A percentile compares a stretch with the other conserved stretches of the same genome.
Evolutionary conservation across 257 asterid species (phyloP).

Genomic region (Solanum medicagineum): DNA sequence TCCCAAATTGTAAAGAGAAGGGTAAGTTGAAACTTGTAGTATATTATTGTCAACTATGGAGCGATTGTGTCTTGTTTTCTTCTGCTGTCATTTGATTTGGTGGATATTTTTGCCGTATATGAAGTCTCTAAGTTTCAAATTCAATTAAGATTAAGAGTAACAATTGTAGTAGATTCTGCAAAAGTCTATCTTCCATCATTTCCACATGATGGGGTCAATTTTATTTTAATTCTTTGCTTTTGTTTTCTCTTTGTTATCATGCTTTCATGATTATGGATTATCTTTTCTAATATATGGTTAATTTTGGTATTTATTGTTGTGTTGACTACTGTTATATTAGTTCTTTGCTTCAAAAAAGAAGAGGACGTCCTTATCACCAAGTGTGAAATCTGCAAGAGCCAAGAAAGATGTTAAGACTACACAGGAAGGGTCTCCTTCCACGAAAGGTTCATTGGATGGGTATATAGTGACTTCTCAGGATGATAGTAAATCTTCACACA

Average conservation of each 20-base stretch:
- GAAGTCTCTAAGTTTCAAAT: neutral
- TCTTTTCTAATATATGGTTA: neutral
- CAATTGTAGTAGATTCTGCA: neutral
- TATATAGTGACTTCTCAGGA: constrained; percentile 44
- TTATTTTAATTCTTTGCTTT: neutral
- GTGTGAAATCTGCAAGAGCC: constrained; percentile 32
- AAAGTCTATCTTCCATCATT: neutral
- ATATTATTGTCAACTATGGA: neutral
- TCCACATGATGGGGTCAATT: neutral
- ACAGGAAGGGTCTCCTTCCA: constrained; percentile 52
- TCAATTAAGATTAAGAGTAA: neutral
- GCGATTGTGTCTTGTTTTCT: neutral
- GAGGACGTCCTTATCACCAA: constrained; percentile 70
- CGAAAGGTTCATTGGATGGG: constrained; percentile 48
- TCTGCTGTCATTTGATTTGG: neutral
- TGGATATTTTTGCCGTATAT: neutral
- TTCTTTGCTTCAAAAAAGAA: constrained; percentile 75
- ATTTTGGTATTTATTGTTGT: neutral
- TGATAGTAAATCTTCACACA: constrained; percentile 17
- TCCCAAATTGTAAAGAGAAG: neutral
- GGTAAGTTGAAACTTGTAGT: neutral
- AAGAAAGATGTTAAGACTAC: constrained; percentile 43
- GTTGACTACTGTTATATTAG: constrained; percentile 23
- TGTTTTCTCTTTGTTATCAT: neutral
- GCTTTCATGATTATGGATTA: neutral